Base-by-base conservation (phyloP, 495 filamentous ascomycete species). In the Daldinia caldariorum region DNA sequence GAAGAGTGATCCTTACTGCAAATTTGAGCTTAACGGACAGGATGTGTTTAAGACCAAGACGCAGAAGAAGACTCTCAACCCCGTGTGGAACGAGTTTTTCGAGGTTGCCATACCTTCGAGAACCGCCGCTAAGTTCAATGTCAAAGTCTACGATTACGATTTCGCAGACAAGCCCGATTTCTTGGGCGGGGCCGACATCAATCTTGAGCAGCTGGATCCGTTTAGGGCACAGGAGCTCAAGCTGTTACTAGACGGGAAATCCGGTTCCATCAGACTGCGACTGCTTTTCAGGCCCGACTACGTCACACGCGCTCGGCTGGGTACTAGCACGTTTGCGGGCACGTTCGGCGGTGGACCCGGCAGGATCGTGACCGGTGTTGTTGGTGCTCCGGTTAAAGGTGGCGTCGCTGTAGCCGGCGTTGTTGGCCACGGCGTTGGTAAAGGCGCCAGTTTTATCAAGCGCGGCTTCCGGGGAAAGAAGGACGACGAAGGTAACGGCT, bases 211-310 rank as follows among this genome's bases (percentile, higher is more conserved):
- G 61, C 85, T 98, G n/a, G 92, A 96, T 54, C 95, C 95, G 0
- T 97, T 97, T 81, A 83, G 83, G 75, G 84, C 85, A 4, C 82
- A 92, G 74, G 92, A 93, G 71, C 81, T 93, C 26, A 85, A 82
- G 29, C 86, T 94, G n/a, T 83, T 83, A 22, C 84, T 98, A 3
- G 92, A 97, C 76, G 96, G 95, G 18, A 97, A 97, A 78, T 95
- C 90, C 1, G 95, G 95, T 20, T 84, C 87, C 9, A 84, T 99
- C 37, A 88, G 91, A 38, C 79, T 99, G 58, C 91, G 91, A 65
- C 84, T 97, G 68, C 83, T 97, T n/a, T 99, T 99, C 88, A 94
- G 91, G 68, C 91, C 96, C 3, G 89, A 90, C 79, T 99, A 97
- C 72, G 92, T 99, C 63, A 90, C 89, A 14, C 89, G 96, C 54